phyloP scores from a whole-genome alignment of 371 early-diverging fungal genomes.

The Circinella minor region DNA sequence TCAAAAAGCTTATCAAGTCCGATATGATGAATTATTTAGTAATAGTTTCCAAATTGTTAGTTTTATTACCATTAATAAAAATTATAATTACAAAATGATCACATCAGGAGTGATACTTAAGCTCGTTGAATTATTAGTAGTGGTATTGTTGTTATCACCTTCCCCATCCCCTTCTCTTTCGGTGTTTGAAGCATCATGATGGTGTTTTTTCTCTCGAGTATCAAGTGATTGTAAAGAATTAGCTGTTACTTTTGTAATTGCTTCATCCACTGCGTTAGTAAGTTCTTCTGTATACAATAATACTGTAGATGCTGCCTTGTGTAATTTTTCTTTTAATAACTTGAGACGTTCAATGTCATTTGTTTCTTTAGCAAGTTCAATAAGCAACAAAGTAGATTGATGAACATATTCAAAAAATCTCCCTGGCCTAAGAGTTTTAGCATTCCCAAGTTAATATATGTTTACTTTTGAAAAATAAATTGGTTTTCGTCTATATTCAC shows the following conservation, averaged over 20 bases:
- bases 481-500: slow-evolving; percentile 27
- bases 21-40: too few relatives aligned
- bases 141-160: neutral
- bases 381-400: slow-evolving; percentile 65
- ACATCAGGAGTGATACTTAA: too few relatives aligned
- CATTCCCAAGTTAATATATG: neutral
- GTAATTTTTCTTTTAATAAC: slow-evolving; percentile 60
- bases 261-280: slow-evolving; percentile 50
- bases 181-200: too few relatives aligned
- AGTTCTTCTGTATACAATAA: slow-evolving; percentile 57
- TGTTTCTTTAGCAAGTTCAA: slow-evolving; percentile 56
- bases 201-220: too few relatives aligned
- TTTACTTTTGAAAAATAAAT: too few relatives aligned
- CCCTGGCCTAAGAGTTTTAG: slow-evolving; percentile 48
- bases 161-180: neutral
- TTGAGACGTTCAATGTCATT: slow-evolving; percentile 63
- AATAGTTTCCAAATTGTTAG: too few relatives aligned
- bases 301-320: slow-evolving; percentile 53
- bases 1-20: too few relatives aligned
- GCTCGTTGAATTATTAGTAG: too few relatives aligned
- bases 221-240: too few relatives aligned
- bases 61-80: too few relatives aligned
- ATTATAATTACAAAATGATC: too few relatives aligned
- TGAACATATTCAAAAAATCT: slow-evolving; percentile 73
- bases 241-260: slow-evolving; percentile 35